Base-by-base conservation (phyloP, 176 grass and related monocot genomes). In the Dactylis glomerata region DNA sequence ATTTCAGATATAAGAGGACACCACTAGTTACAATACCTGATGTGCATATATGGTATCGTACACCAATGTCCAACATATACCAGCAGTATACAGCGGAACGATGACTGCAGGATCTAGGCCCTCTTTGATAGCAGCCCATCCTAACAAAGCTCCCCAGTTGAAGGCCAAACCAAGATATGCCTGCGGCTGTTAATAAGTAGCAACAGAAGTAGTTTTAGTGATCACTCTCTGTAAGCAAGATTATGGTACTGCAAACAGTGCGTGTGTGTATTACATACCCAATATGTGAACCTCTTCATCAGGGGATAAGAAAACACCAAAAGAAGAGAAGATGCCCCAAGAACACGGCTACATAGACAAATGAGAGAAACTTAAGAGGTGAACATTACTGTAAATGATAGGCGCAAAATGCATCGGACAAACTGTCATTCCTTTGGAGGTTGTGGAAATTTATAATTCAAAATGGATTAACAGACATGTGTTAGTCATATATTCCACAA, bases 31-130 rank as follows among this genome's bases (percentile, higher is more conserved):
- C n/a, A 87, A 61, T 17, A 94, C 95, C 92, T 98, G 92, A 88
- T 98, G 95, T 62, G 95, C 95, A 83, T 97, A 97, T 89, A 95
- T 97, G 38, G 91, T 95, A 80, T 98, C 92, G 51, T 93, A 98
- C 30, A 98, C 96, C 38, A 98, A 88, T 30, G 96, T 95, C 96
- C 96, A 98, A 73, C 88, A 98, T 82, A 98, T 82, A 47, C 92
- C 93, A 52, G 92, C 89, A 27, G 73, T 88, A 85, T 95, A 98
- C 36, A 98, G 66, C 44, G 96, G 96, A 62, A 98, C 81, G 59
- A 95, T 44, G 51, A 95, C 68, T 52, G 87, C 69, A 82, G 87
- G 87, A 71, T 95, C 85, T 58, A 98, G 79, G 73, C 87, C 87
- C 85, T 74, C 89, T 84, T 75, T 93, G 59, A 98, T 89, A 87